Evolutionary conservation across 2,329 filamentous ascomycete species (phyloP), one percentile per base, ranked within the genome.

Genomic region (Diaporthe helianthi): DNA sequence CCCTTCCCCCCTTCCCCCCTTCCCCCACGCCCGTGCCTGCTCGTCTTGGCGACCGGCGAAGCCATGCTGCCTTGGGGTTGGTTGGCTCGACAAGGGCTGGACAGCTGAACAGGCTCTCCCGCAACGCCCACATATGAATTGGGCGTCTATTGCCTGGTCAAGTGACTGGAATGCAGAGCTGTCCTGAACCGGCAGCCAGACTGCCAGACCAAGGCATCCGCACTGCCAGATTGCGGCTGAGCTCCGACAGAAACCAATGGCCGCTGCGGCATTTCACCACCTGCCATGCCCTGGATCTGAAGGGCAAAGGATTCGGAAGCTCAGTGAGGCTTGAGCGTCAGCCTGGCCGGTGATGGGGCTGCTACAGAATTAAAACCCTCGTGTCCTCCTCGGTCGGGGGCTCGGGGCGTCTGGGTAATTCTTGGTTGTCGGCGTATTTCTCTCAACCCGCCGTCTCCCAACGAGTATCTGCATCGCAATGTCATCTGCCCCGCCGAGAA

Each of bases 61-160:
- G 58, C 58, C 58, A 49, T 49, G 29, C 58, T 29, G n/a, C 29
- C 58, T 63, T 63, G 58, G 58, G 58, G 58, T 24, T 63, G 58
- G 58, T 24, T 63, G 58, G 58, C 38, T 63, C 29, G 41, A 44
- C 58, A 26, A 12, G 58, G 58, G 58, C n/a, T 49, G 29, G 44
- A 63, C 41, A 36, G 58, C 58, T 36, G 58, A 49, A 63, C 44
- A 36, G 29, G 41, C 22, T 33, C 54, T 49, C 44, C n/a, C 10
- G n/a, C 58, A 19, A 26, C 29, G 29, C 44, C 44, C 58, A 49
- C 58, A 63, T 36, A 63, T 15, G 26, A 49, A 22, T 33, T 24
- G 58, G 58, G 44, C 58, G 58, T 49, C 29, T 22, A 12, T 19
- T 29, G 15, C 29, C n/a, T 49, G 58, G 58, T 63, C 58, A 63